Evolutionary conservation across 225 moss, liverwort and hornwort genomes (phyloP), one percentile per base, ranked within the genome.

Genomic region (Asterella californica): DNA sequence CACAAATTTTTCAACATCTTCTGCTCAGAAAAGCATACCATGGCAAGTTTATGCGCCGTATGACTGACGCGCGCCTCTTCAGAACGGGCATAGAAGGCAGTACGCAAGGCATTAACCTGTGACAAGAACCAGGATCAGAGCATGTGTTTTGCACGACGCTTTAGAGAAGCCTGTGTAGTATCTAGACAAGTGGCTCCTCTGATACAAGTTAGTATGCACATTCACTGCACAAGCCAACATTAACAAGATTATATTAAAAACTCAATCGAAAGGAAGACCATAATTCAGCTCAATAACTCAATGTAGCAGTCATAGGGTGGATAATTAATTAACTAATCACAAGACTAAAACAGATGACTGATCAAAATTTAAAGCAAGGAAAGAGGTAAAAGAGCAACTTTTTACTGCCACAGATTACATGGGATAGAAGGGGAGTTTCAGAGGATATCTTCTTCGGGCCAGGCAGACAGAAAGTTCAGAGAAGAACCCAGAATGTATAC

Each of bases 21-120:
- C 6, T 38, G 5, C 2, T 65, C 12, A 10, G 5, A 27, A 46
- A 71, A 0, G 21, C 75, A 49, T 93, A 99, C 99, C 99, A 99
- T 93, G 79, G 99, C 91, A 83, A 99, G 95, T 87, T 99, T 99
- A 84, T 99, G 99, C 74, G 95, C 92, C 10, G 93, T 93, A 85
- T 99, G 99, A 81, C 99, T 93, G 55, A 92, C 78, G 82, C 86
- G 89, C 52, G 95, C 91, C 82, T 95, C 95, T 84, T 99, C 92
- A 79, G 95, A 91, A 64, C 88, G 92, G 45, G 92, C 85, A 88
- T 90, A 85, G 76, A 89, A 99, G 60, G 95, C 99, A 78, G 84
- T 92, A 54, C 89, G 91, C 46, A 99, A 79, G 82, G 99, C 95
- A 84, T 90, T 90, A 71, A 99, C 83, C 99, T 99, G 92, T 49